Percentiles rank a stretch among this genome's conserved stretches.
These are phyloP conservation scores for Pleurotus citrinopileatus DNA, from an alignment of 768 basidiomycete species.

Conservation along the genomic window DNA sequence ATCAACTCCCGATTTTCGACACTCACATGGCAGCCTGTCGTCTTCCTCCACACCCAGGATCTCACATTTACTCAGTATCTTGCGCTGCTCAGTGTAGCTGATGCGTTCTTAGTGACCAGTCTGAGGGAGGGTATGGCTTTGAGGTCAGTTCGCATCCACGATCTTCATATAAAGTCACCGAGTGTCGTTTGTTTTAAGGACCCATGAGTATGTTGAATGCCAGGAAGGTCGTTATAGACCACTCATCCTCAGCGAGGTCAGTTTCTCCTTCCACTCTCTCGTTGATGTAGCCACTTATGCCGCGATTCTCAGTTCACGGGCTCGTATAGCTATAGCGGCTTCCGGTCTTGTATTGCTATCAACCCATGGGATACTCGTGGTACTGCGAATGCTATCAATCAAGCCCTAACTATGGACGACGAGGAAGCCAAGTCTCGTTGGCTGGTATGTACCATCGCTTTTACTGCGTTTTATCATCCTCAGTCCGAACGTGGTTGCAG, in stretches of 20 bases:
- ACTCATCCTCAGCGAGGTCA: conserved; percentile 76
- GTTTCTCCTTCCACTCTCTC: not conserved
- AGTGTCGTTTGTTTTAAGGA: conserved; percentile 36
- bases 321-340: conserved; percentile 82
- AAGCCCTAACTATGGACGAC: conserved; percentile 76
- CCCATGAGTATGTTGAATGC: conserved; percentile 85
- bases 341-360: conserved; percentile 81
- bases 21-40: conserved; percentile 83
- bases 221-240: conserved; percentile 69
- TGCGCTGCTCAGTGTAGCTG: conserved; percentile 76
- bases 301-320: conserved; percentile 67
- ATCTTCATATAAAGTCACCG: too few species aligned
- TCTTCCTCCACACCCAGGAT: conserved; percentile 83
- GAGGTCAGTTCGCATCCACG: too few species aligned
- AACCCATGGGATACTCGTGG: conserved; percentile 85
- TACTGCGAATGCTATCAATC: conserved; percentile 78
- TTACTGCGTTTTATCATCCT: not conserved
- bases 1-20: conserved; percentile 84
- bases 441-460: conserved; percentile 58
- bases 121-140: conserved; percentile 89
- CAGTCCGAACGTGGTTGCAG: conserved; percentile 18
- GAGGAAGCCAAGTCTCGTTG: conserved; percentile 73
- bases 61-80: conserved; percentile 85
- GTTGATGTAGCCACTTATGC: not conserved
- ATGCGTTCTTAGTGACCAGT: conserved; percentile 83